Percentiles rank a stretch among this genome's conserved stretches.
These are phyloP conservation scores for Perkinsus marinus DNA, from an alignment of 169 alveolate species.

Conservation along the genomic window DNA sequence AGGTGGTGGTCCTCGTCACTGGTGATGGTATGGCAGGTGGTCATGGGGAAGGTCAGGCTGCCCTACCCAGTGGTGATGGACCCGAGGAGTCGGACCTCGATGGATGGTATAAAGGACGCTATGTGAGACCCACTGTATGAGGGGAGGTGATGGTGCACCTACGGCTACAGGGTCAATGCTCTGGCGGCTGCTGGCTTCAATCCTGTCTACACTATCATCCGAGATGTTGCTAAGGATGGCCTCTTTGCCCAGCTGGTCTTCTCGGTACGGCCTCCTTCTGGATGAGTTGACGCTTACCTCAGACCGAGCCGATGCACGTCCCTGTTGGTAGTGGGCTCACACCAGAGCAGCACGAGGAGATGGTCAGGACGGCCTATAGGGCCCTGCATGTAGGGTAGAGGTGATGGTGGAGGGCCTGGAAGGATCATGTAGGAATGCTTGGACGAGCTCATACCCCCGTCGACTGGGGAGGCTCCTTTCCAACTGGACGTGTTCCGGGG, in stretches of 20 bases:
- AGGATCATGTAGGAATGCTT: background rate
- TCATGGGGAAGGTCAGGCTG: background rate
- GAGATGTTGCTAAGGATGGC: background rate
- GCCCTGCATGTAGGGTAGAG: background rate
- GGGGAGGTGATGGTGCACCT: background rate
- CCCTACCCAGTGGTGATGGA: background rate
- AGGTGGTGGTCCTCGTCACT: background rate
- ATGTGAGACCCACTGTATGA: background rate
- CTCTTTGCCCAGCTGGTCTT: background rate
- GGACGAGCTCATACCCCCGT: background rate
- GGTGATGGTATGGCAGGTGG: background rate
- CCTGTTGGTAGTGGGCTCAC: background rate
- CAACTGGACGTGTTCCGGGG: background rate
- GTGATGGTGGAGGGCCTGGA: background rate
- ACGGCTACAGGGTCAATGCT: background rate
- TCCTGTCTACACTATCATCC: background rate
- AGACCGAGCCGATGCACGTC: background rate
- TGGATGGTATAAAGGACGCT: background rate
- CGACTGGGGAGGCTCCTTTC: background rate
- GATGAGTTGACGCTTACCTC: background rate
- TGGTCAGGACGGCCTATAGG: background rate
- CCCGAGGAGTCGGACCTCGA: background rate
- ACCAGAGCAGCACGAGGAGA: background rate
- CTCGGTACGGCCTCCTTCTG: background rate
- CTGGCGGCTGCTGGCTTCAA: background rate